phyloP scores from a whole-genome alignment of 2,329 filamentous ascomycete species.

The Balansia obtecta region DNA sequence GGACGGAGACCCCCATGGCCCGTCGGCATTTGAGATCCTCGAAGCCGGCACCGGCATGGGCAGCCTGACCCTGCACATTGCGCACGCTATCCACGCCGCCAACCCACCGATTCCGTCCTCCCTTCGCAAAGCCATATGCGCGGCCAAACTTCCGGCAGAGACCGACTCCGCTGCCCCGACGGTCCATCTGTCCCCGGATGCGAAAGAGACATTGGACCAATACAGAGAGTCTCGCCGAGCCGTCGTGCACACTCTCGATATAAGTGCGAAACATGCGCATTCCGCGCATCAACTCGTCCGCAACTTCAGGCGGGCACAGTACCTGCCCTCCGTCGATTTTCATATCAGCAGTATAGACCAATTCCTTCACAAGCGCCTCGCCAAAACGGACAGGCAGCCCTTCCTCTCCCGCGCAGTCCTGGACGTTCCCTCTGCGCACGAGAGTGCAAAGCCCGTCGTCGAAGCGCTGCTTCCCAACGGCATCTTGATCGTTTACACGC shows the following conservation, averaged over 20 bases:
- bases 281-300: conserved; percentile 53
- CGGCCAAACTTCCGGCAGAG: conserved; percentile 11
- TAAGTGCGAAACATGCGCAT: conserved; percentile 45
- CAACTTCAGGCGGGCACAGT: conserved; percentile 58
- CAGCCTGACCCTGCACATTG: conserved; percentile 61
- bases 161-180: conserved; percentile 8
- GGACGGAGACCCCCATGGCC: conserved; percentile 17
- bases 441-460: conserved; percentile 31
- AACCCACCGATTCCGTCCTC: conserved; percentile 41
- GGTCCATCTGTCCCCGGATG: conserved; percentile 17
- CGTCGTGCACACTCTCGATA: conserved; percentile 64
- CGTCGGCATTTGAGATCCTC: conserved; percentile 55
- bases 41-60: conserved; percentile 83
- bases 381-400: conserved; percentile 28
- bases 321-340: conserved; percentile 60
- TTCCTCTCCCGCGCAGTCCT: conserved; percentile 63
- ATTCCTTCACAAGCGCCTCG: conserved; percentile 45
- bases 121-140: conserved; percentile 21
- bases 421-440: conserved; percentile 56
- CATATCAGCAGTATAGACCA: conserved; percentile 53
- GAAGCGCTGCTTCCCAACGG: conserved; percentile 52
- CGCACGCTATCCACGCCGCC: conserved; percentile 62
- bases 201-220: conserved; percentile 24
- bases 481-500: conserved; percentile 57
- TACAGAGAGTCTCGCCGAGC: conserved; percentile 46